These are phyloP conservation scores for Kwoniella newhampshirensis DNA, from an alignment of 768 basidiomycete species.

Conservation along the genomic window DNA sequence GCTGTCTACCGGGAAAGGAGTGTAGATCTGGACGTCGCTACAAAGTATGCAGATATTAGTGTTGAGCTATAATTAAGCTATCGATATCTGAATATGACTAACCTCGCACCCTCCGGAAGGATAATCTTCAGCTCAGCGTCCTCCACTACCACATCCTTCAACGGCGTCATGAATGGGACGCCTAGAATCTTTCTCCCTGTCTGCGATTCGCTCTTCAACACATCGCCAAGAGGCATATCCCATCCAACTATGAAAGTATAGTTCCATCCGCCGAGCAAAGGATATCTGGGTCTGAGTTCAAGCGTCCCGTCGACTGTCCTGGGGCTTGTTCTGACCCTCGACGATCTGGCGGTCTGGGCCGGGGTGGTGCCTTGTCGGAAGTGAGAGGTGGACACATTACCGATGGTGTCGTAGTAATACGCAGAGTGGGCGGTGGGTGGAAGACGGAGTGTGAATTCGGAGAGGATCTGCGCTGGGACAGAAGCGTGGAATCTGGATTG, in stretches of 20 bases:
- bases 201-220: constrained; percentile 65
- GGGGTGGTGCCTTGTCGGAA: constrained; percentile 62
- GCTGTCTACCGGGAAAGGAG: constrained; percentile 74
- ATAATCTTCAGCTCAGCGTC: constrained; percentile 75
- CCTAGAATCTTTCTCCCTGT: constrained; percentile 68
- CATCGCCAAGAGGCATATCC: constrained; percentile 72
- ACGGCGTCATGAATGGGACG: constrained; percentile 79
- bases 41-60: not conserved
- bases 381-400: constrained; percentile 93
- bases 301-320: constrained; percentile 61
- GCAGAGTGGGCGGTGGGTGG: constrained; percentile 77
- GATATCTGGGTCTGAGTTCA: constrained; percentile 85
- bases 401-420: constrained; percentile 88
- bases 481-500: constrained; percentile 67
- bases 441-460: constrained; percentile 72
- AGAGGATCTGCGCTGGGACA: constrained; percentile 64
- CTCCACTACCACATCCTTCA: constrained; percentile 70
- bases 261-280: constrained; percentile 95
- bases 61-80: constrained; percentile 6
- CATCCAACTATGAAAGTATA: constrained; percentile 92
- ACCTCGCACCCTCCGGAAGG: constrained; percentile 95
- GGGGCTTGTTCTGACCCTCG: constrained; percentile 23
- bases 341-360: constrained; percentile 16
- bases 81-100: constrained; percentile 53
- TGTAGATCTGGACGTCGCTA: constrained; percentile 73